Evolutionary conservation across 768 basidiomycete species (phyloP).

Genomic region (Phanerochaete sordida): DNA sequence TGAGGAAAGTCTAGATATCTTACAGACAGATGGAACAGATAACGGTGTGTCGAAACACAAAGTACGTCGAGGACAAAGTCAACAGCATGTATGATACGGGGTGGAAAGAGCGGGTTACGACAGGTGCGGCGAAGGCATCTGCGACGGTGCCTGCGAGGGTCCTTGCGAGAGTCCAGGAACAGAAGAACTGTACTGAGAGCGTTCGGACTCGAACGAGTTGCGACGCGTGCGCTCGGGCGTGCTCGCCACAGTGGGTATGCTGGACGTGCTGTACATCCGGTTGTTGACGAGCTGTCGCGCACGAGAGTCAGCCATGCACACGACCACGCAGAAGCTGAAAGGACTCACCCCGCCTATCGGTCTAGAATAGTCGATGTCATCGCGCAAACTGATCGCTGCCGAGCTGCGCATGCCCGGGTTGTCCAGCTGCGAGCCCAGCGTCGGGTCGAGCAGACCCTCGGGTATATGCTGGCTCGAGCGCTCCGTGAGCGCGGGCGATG

Average conservation of each 20-base stretch:
- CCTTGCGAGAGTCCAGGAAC: not conserved
- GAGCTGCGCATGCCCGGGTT: slow-evolving; percentile 20
- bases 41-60: too few relatives aligned
- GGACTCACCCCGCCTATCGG: slow-evolving; percentile 25
- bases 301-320: not conserved
- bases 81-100: too few relatives aligned
- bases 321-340: not conserved
- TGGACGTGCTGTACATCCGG: slow-evolving; percentile 4
- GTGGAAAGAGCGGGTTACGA: not conserved
- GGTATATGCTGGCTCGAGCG: slow-evolving; percentile 18
- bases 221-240: not conserved
- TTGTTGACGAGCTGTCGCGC: slow-evolving; percentile 6
- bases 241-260: not conserved
- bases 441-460: slow-evolving; percentile 23
- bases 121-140: not conserved
- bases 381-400: slow-evolving; percentile 24
- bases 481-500: slow-evolving; percentile 22
- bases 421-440: slow-evolving; percentile 8
- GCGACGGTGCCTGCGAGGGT: too few relatives aligned
- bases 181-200: not conserved
- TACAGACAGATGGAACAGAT: not conserved
- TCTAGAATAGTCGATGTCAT: slow-evolving; percentile 26
- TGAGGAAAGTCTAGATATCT: not conserved
- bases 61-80: too few relatives aligned
- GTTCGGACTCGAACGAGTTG: not conserved